Evolutionary conservation across 139 green algal species (phyloP).

Genomic region (Closterium sp.): DNA sequence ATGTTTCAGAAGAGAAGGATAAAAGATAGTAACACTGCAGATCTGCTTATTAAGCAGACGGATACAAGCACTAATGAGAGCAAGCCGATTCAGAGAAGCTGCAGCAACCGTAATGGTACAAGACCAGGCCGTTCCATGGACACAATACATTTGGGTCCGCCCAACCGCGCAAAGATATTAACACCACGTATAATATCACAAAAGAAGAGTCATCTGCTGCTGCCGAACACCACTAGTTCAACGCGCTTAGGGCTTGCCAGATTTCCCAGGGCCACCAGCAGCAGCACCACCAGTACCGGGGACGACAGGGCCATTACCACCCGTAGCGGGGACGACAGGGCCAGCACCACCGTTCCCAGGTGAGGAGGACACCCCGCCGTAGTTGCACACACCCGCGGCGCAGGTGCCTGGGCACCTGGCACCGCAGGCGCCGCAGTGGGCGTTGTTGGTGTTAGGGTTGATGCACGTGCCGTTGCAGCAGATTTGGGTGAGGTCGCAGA

Average conservation of each 20-base stretch:
- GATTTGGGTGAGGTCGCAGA: neutral
- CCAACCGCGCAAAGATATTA: neutral
- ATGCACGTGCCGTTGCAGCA: neutral
- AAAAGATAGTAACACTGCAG: neutral
- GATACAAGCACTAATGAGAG: neutral
- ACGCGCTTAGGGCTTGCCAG: no score
- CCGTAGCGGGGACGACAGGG: neutral
- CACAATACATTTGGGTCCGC: neutral
- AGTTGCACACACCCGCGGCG: neutral
- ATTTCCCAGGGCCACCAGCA: neutral
- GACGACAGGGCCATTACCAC: no score
- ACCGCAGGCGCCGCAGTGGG: neutral
- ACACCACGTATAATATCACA: neutral
- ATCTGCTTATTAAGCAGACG: neutral
- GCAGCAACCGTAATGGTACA: neutral
- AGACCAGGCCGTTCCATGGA: neutral
- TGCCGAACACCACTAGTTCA: neutral
- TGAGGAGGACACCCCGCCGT: neutral
- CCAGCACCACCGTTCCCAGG: neutral
- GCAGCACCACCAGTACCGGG: neutral
- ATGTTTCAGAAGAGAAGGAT: no score
- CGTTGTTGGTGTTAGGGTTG: neutral
- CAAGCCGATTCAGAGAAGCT: neutral
- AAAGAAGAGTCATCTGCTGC: neutral
- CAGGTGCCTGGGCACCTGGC: neutral